Evolutionary conservation across 306 rosid species (phyloP), one percentile per base, ranked within the genome.

Genomic region (Vachellia pachyceras): DNA sequence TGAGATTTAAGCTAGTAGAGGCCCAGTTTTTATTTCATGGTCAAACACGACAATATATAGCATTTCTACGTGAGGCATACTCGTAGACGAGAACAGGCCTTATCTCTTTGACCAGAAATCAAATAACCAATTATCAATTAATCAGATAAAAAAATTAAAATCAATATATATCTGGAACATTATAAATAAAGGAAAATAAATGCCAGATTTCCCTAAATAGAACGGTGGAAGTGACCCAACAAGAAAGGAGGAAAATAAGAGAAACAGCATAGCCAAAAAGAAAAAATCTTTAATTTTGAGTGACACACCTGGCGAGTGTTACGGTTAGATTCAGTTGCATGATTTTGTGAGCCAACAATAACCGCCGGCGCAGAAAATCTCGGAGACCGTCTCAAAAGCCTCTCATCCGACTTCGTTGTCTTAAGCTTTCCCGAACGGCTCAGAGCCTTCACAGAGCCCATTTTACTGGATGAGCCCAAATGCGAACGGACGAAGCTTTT

Each of bases 251-350:
- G 20, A 49, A 49, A 49, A 49, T 49, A 49, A 49, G 55, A 55
- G 12, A 72, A 54, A 71, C 1, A 15, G 20, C 42, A 61, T 39
- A 12, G 17, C 29, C 15, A 36, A 44, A 45, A 65, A 39, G 2
- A 22, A n/a, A n/a, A 5, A 35, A 58, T 36, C 23, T 39, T 15
- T 3, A 79, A 57, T 60, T 25, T 49, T 9, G 4, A 29, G 60
- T 10, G 73, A 80, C 33, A 75, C 77, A 89, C 93, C 93, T 87
- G 40, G 14, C 22, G 63, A 2, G 41, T 22, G 50, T 55, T 40
- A 67, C 45, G 33, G 10, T 25, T 60, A 58, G 65, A 4, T 58
- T 58, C 22, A 15, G 49, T n/a, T 72, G 64, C 47, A n/a, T 52
- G 36, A 18, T 25, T 0, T 68, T 20, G 35, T 10, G 73, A 11